A percentile compares a stretch with the other conserved stretches of the same genome.
These are phyloP conservation scores for Proteromonas lacertae DNA, from an alignment of 352 stramenopile genomes.

Conservation along the genomic window DNA sequence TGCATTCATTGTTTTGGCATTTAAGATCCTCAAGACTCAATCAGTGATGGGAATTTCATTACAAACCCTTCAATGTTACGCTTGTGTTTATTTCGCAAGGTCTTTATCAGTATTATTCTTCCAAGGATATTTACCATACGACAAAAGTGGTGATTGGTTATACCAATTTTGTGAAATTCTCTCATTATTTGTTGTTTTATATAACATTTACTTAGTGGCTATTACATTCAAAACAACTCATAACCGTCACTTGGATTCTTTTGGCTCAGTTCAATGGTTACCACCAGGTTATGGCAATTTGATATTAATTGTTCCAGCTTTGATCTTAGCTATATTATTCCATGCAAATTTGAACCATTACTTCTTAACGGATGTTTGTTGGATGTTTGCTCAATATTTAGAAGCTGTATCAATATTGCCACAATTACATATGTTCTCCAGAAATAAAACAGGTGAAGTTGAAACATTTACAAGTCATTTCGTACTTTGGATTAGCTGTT, in stretches of 20 bases:
- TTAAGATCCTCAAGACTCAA: constrained; percentile 7
- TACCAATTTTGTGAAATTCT: constrained; percentile 75
- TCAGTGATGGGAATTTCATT: constrained; percentile 35
- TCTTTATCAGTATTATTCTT: constrained; percentile 82
- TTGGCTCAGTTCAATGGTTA: constrained; percentile 44
- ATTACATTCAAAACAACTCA: constrained; percentile 72
- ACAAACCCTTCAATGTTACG: constrained; percentile 87
- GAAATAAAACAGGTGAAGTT: constrained; percentile 15
- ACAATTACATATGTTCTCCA: constrained; percentile 96
- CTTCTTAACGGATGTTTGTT: constrained; percentile 58
- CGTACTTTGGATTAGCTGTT: constrained; percentile 67
- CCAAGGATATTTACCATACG: constrained; percentile 69
- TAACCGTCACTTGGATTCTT: constrained; percentile 67
- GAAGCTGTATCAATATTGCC: constrained; percentile 77
- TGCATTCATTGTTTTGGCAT: constrained; percentile 21
- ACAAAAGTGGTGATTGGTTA: constrained; percentile 79
- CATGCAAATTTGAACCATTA: constrained; percentile 30
- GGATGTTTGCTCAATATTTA: constrained; percentile 92
- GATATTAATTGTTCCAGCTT: constrained; percentile 20
- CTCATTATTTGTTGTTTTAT: constrained; percentile 29
- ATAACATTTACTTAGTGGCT: constrained; percentile 50
- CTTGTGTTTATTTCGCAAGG: constrained; percentile 72
- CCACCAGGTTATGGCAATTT: constrained; percentile 19
- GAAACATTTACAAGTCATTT: constrained; percentile 61
- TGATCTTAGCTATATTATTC: constrained; percentile 19